phyloP scores from a whole-genome alignment of 495 filamentous ascomycete genomes.

The Penicillium lagena region DNA sequence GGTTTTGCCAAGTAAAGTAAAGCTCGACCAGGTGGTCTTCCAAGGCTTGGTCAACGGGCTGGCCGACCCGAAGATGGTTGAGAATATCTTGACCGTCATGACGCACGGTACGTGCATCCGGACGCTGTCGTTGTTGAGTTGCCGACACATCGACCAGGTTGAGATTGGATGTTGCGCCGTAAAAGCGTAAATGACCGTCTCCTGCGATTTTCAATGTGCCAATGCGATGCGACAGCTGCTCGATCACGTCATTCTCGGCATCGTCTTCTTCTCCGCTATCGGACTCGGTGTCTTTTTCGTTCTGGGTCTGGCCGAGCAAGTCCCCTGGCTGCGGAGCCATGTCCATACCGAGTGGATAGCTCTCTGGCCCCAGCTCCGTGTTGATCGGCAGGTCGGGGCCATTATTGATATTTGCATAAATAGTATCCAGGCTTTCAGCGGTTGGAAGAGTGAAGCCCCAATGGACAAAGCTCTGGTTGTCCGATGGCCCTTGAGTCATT shows the following conservation, averaged over 20 bases:
- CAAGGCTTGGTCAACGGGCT: slow-evolving; percentile 32
- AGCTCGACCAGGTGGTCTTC: slow-evolving; percentile 43
- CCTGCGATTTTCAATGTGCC: slow-evolving; percentile 42
- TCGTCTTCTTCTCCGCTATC: slow-evolving; percentile 41
- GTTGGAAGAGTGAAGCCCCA: slow-evolving; percentile 40
- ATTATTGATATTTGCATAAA: slow-evolving; percentile 32
- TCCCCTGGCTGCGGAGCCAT: slow-evolving; percentile 29
- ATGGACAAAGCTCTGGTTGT: slow-evolving; percentile 21
- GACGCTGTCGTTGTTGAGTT: slow-evolving; percentile 41
- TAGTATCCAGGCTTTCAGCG: slow-evolving; percentile 33
- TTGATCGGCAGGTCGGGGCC: slow-evolving; percentile 14
- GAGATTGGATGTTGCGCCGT: slow-evolving; percentile 43
- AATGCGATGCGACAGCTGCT: slow-evolving; percentile 41
- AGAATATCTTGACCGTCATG: slow-evolving; percentile 41
- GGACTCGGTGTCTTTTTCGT: slow-evolving; percentile 23
- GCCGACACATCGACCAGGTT: slow-evolving; percentile 40
- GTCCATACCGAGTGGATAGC: slow-evolving; percentile 25
- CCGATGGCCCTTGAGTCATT: slow-evolving; percentile 14
- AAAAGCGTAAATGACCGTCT: slow-evolving; percentile 44
- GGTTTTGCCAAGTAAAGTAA: slow-evolving; percentile 48
- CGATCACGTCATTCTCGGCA: slow-evolving; percentile 39
- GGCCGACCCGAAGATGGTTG: slow-evolving; percentile 36
- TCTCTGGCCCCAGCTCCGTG: slow-evolving; percentile 22
- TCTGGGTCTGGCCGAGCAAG: slow-evolving; percentile 13
- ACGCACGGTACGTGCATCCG: slow-evolving; percentile 43